phyloP scores from a whole-genome alignment of 805 yeast species.

The Helenozyma rhizophorensis region DNA sequence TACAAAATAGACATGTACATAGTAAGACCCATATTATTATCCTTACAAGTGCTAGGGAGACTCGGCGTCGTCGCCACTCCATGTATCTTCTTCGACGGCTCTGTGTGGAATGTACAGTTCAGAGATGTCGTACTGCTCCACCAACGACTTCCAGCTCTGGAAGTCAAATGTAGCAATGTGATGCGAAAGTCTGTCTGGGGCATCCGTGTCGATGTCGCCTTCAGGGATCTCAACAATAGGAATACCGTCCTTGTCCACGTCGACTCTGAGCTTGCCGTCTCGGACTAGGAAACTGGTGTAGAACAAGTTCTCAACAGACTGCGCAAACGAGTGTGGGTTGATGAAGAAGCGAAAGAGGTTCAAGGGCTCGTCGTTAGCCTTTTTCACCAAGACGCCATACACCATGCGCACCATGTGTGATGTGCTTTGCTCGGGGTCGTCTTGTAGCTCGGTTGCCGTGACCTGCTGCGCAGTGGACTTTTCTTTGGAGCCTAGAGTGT shows the following conservation, averaged over 20 bases:
- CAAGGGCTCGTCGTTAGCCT: conserved; percentile 34
- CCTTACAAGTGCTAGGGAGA: background rate
- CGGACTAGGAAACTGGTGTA: conserved; percentile 75
- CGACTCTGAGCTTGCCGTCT: conserved; percentile 61
- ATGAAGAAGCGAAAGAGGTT: conserved; percentile 63
- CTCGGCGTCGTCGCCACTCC: conserved; percentile 3
- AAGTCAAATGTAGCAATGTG: conserved; percentile 69
- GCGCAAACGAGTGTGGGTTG: conserved; percentile 73
- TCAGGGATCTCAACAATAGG: conserved; percentile 37
- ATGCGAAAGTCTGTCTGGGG: conserved; percentile 34
- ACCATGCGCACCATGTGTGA: conserved; percentile 59
- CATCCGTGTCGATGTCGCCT: conserved; percentile 19
- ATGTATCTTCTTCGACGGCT: conserved; percentile 11
- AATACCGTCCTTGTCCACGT: conserved; percentile 42
- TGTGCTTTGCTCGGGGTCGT: conserved; percentile 54
- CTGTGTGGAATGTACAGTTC: conserved; percentile 50
- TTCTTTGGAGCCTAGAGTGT: conserved; percentile 32
- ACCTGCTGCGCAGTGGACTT: conserved; percentile 47
- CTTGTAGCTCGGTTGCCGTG: conserved; percentile 46
- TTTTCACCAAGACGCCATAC: conserved; percentile 34
- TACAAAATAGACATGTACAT: no score
- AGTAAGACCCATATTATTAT: no score
- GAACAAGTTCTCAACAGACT: conserved; percentile 80
- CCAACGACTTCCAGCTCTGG: conserved; percentile 58
- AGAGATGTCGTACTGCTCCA: conserved; percentile 51